Evolutionary conservation across 1,284 basidiomycete genomes (phyloP).

Genomic region (Trichosporon asahii): DNA sequence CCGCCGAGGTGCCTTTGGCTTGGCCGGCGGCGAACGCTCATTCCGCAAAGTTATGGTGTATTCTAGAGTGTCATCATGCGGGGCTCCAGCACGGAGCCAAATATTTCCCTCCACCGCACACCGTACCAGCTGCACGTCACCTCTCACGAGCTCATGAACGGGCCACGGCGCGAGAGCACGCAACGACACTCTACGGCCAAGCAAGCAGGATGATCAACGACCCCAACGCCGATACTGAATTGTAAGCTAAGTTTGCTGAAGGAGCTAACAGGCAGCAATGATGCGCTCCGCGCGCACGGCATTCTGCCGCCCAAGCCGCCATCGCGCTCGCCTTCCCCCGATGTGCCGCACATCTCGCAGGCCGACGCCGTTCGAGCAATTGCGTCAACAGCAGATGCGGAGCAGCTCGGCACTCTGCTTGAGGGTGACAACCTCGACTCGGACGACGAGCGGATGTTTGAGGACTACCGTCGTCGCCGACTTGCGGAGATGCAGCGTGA

Average conservation of each 20-base stretch:
- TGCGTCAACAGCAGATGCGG: constrained; percentile 58
- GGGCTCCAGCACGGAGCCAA: neutral
- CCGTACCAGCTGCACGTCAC: neutral
- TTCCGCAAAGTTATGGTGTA: neutral
- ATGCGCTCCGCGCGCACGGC: constrained; percentile 83
- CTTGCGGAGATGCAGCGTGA: constrained; percentile 64
- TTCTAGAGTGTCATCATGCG: constrained; percentile 6
- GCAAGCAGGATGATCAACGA: constrained; percentile 53
- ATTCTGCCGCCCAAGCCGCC: constrained; percentile 74
- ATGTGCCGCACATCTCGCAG: constrained; percentile 53
- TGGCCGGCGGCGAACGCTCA: neutral
- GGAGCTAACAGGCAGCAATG: constrained; percentile 62
- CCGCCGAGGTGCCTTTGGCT: neutral
- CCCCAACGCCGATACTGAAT: constrained; percentile 86
- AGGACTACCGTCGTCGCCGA: constrained; percentile 64
- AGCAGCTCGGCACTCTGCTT: constrained; percentile 62
- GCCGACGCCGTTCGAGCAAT: constrained; percentile 53
- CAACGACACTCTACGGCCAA: neutral
- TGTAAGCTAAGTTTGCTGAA: constrained; percentile 55
- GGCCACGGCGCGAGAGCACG: neutral
- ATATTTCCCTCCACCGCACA: neutral
- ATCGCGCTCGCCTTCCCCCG: constrained; percentile 64
- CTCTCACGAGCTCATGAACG: neutral
- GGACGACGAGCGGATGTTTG: constrained; percentile 73
- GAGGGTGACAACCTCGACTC: constrained; percentile 68